Base-by-base conservation (phyloP, 768 basidiomycete species). In the Agrocybe chaxingu region DNA sequence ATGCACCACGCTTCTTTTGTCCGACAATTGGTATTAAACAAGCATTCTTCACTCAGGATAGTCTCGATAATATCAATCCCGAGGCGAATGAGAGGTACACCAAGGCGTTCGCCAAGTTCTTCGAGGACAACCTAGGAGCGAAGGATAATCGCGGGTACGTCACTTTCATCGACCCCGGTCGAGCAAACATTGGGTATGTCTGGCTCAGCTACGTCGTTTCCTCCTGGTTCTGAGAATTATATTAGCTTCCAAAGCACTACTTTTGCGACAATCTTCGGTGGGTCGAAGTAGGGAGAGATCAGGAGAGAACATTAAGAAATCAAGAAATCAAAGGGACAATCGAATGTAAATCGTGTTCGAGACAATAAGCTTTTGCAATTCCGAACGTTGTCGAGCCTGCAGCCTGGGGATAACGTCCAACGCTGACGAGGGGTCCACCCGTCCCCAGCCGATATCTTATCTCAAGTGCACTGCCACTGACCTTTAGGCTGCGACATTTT, bases 121-220 rank as follows among this genome's bases (percentile, higher is more conserved):
- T 88, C 59, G 60, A 78, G 53, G 62, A 73, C 57, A 80, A 80
- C 50, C 66, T 89, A 2, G 76, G 75, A 5, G 63, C 79, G 12
- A 63, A 67, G 0, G 73, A 66, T 1, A 67, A 81, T 54, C 75
- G 84, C 42, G 84, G 82, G 43, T 86, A 87, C 58, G 80, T 88
- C 58, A 62, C 68, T 2, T 83, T 77, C 66, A 59, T 68, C 52
- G 81, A 84, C 56, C 81, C 81, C 30, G 82, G 81, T 8, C 66
- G 71, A 29, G 72, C 62, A 8, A 59, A 73, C 60, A 53, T 79
- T 30, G 80, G 77, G 79, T 81, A 57, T 48, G 74, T 65, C 1
- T 35, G 24, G 4, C 11, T 42, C 5, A 12, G 13, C n/a, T 38
- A 16, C 13, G n/a, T 10, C 2, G 19, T 13, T 30, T 48, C 7